Base-by-base conservation (phyloP, 768 basidiomycete genomes). In the Boletus barrowsii region DNA sequence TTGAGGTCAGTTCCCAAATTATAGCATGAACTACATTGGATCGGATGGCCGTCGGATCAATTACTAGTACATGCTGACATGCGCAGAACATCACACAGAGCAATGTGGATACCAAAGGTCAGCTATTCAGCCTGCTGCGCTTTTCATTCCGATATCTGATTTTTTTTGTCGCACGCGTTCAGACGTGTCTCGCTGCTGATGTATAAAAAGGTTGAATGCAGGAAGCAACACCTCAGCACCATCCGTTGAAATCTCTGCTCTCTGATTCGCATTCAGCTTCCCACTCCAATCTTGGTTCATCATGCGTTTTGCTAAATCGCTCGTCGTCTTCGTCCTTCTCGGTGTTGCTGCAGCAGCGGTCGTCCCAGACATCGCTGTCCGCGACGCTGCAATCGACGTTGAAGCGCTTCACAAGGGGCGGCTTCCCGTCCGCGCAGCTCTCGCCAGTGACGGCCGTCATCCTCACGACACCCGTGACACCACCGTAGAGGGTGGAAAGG, bases 271-370 rank as follows among this genome's bases (percentile, higher is more conserved):
- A 20, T 5, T 33, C 26, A 22, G 1, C 9, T n/a, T 14, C 29
- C 39, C 14, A 39, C 10, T 5, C 37, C n/a, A 7, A 29, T 47
- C 42, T 13, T 37, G 20, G 1, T 29, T 49, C 47, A 55, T 55
- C 53, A 58, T 55, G 57, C 57, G 41, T 33, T 47, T 58, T 35
- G 14, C 41, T 24, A 42, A 49, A 10, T 51, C 57, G n/a, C 43
- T 58, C 29, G 5, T 58, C 30, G 53, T 49, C 13, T 50, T 56
- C 35, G 7, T 47, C 35, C 53, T 54, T 46, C 13, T 54, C 40
- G 17, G 47, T 9, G 13, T 56, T 9, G 35, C 41, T 26, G 10
- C 57, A 20, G 51, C 56, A 4, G 52, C 56, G 6, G 48, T 22
- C 36, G 29, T 57, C 15, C 56, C 52, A n/a, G 52, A 39, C 11